These are phyloP conservation scores for Holtermannia corniformis DNA, from an alignment of 768 basidiomycete species.

Conservation along the genomic window DNA sequence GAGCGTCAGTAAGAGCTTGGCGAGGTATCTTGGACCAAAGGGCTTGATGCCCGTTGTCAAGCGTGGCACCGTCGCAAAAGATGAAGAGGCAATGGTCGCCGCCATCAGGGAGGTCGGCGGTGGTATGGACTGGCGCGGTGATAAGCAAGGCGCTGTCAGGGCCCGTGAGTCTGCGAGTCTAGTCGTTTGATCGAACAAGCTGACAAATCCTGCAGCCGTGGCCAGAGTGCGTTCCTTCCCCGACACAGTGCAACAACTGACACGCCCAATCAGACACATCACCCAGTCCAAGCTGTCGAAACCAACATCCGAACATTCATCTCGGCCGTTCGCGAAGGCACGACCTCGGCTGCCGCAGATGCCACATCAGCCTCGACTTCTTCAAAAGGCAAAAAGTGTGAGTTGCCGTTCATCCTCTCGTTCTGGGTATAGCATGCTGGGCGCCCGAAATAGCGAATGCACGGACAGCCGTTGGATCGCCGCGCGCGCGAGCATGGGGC, in stretches of 20 bases:
- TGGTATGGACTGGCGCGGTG: constrained; percentile 86
- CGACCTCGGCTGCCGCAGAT: constrained; percentile 7
- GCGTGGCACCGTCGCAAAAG: constrained; percentile 86
- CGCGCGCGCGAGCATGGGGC: too few relatives aligned
- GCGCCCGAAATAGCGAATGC: too few relatives aligned
- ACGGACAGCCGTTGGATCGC: too few relatives aligned
- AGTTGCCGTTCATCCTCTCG: too few relatives aligned
- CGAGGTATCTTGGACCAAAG: constrained; percentile 68
- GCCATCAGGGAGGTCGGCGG: constrained; percentile 72
- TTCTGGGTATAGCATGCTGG: too few relatives aligned
- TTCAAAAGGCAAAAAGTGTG: constrained; percentile 50
- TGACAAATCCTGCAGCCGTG: constrained; percentile 9
- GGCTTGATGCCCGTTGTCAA: constrained; percentile 93
- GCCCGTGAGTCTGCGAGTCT: constrained; percentile 49
- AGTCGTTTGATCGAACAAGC: not conserved
- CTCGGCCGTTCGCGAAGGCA: constrained; percentile 26
- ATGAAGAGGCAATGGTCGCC: constrained; percentile 52
- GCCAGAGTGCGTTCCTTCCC: constrained; percentile 18
- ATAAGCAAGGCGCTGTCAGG: constrained; percentile 73
- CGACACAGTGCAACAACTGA: not conserved
- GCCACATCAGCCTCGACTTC: constrained; percentile 48
- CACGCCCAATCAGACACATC: constrained; percentile 52
- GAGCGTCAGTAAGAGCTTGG: constrained; percentile 66
- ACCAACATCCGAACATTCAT: constrained; percentile 72
- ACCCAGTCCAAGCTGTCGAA: constrained; percentile 63